These are phyloP conservation scores for Echinosophora koreensis DNA, from an alignment of 306 rosid species.

Conservation along the genomic window DNA sequence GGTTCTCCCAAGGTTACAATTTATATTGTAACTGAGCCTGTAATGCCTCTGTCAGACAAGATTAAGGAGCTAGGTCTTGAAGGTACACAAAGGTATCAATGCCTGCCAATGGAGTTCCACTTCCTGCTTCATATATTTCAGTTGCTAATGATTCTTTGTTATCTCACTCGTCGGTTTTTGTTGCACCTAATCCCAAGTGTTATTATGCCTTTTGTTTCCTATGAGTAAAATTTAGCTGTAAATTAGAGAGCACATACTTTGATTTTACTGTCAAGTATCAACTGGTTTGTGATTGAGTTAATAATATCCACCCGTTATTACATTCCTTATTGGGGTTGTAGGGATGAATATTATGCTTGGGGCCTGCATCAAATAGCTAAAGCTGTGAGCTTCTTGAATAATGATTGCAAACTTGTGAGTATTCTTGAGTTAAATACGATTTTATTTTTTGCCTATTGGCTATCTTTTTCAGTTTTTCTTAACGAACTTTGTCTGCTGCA, in stretches of 20 bases:
- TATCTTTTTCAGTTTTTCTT: conserved; percentile 33
- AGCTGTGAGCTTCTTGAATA: conserved; percentile 98
- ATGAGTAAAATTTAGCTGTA: conserved; percentile 10
- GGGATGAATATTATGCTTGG: conserved; percentile 99
- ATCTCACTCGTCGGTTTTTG: background rate
- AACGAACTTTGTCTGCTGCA: conserved; percentile 51
- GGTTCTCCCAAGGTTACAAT: conserved; percentile 80
- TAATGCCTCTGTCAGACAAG: conserved; percentile 86
- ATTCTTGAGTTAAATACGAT: conserved; percentile 23
- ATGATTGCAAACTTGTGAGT: conserved; percentile 97
- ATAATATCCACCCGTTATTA: conserved; percentile 18
- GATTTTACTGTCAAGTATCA: conserved; percentile 15
- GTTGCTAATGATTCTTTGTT: conserved; percentile 27
- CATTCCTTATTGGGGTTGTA: conserved; percentile 44
- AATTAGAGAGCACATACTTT: background rate
- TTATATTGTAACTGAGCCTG: conserved; percentile 97
- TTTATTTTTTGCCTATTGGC: background rate
- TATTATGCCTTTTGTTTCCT: background rate
- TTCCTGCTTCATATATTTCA: conserved; percentile 33
- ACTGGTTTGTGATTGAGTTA: conserved; percentile 22
- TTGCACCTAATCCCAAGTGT: background rate
- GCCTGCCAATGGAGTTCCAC: conserved; percentile 51
- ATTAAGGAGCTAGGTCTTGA: conserved; percentile 85
- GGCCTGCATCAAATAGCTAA: conserved; percentile 93
- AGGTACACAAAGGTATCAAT: conserved; percentile 83